Evolutionary conservation across 176 grass and related monocot genomes (phyloP), one percentile per base, ranked within the genome.

Genomic region (Elaeis guineensis): DNA sequence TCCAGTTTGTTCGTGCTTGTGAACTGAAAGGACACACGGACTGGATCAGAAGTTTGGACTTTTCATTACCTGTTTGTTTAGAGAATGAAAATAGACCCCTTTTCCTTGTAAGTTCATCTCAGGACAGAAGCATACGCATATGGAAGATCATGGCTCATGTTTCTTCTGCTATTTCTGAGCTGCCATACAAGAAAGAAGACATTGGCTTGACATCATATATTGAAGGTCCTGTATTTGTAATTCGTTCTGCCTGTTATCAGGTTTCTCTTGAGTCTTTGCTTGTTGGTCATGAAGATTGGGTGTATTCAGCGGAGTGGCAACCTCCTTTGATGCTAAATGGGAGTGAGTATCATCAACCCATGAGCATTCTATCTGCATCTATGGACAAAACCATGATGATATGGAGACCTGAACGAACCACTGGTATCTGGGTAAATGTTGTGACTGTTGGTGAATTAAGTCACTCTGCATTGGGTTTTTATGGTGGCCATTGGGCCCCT

Each of bases 321-420:
- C 87, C 87, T 51, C 86, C 90, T 71, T 67, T 3, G 22, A 5
- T 90, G 25, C 49, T 82, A 63, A 66, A 57, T 69, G 67, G 70
- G 6, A 69, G 51, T 72, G 74, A 88, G 77, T 49, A 63, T 74
- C 71, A 85, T 64, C 93, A 92, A 71, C 81, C 80, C 24, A 92
- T 98, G 84, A 83, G 84, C 72, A 88, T 86, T 68, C 60, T 98
- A 32, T 98, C 93, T 61, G 84, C 93, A 75, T 98, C 93, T 62
- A 98, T 98, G 93, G 93, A 98, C 59, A 98, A 98, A 72, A 89
- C 83, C 66, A 92, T 98, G 93, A 98, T 98, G 84, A 89, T 98
- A 62, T 92, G 93, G 93, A 79, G 76, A 44, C 93, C 93, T 50
- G 87, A 92, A 63, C 82, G 78, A 80, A 89, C 22, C 81, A 89